These are phyloP conservation scores for Eucalyptus albens DNA, from an alignment of 345 rosid genomes.

Conservation along the genomic window DNA sequence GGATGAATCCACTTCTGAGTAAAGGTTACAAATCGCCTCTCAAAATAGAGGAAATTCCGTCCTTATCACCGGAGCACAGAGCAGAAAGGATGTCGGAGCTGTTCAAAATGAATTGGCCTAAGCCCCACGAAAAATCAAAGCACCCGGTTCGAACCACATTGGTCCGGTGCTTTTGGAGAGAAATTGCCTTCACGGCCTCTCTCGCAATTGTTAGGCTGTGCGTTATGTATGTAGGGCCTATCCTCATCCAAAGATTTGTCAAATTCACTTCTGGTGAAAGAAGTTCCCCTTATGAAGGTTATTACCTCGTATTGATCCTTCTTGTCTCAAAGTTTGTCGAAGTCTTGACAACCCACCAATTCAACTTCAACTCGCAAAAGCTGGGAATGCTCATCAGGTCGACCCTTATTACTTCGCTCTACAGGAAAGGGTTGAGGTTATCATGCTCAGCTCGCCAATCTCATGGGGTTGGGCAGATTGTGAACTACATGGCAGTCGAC, in stretches of 20 bases:
- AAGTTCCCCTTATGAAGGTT: slow-evolving; percentile 66
- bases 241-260: slow-evolving; percentile 76
- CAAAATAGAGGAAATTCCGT: slow-evolving; percentile 55
- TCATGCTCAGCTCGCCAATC: slow-evolving; percentile 81
- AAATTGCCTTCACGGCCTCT: slow-evolving; percentile 58
- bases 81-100: slow-evolving; percentile 66
- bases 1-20: slow-evolving; percentile 80
- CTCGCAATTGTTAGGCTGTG: slow-evolving; percentile 62
- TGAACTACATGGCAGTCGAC: slow-evolving; percentile 97
- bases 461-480: slow-evolving; percentile 95
- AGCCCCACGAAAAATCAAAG: slow-evolving; percentile 38
- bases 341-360: slow-evolving; percentile 70
- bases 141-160: slow-evolving; percentile 67
- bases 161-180: slow-evolving; percentile 69
- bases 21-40: slow-evolving; percentile 80
- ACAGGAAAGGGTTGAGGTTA: slow-evolving; percentile 66
- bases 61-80: slow-evolving; percentile 65
- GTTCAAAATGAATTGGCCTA: slow-evolving; percentile 67
- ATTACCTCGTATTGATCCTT: slow-evolving; percentile 63
- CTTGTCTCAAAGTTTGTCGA: slow-evolving; percentile 68
- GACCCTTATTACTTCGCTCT: slow-evolving; percentile 69
- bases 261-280: slow-evolving; percentile 75
- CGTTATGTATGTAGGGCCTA: slow-evolving; percentile 74
- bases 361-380: slow-evolving; percentile 83
- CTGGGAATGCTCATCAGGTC: slow-evolving; percentile 90